Percentiles rank a stretch among this genome's conserved stretches.
phyloP scores from a whole-genome alignment of 352 stramenopile genomes.

The Elongisporangium anandrum region DNA sequence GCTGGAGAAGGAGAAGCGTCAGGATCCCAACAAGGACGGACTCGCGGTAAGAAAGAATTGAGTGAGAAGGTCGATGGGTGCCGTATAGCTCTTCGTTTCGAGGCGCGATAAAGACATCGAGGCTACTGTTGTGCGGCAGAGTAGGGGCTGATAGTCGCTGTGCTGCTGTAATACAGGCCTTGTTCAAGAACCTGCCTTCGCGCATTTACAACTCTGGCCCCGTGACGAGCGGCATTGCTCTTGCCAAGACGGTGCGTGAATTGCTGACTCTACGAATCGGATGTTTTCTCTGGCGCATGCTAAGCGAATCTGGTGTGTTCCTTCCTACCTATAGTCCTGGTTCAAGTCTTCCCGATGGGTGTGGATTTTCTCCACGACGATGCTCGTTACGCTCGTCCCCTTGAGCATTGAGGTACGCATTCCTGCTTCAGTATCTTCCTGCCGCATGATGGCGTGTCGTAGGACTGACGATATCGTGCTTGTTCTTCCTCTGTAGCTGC shows the following conservation, averaged over 20 bases:
- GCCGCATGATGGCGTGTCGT: too few species aligned
- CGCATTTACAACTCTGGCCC: constrained; percentile 60
- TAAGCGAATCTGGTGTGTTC: constrained; percentile 6
- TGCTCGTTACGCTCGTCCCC: constrained; percentile 81
- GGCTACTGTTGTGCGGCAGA: neutral
- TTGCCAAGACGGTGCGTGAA: constrained; percentile 37
- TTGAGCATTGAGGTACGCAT: constrained; percentile 76
- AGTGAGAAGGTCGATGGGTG: neutral
- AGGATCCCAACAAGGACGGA: constrained; percentile 50
- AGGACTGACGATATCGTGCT: neutral
- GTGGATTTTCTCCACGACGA: constrained; percentile 79
- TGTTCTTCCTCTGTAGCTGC: constrained; percentile 30
- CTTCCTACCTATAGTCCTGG: constrained; percentile 27
- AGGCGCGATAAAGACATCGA: neutral
- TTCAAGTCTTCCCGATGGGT: constrained; percentile 62
- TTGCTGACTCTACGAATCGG: neutral
- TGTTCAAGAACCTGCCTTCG: constrained; percentile 68
- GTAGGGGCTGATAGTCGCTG: neutral
- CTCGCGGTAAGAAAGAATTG: constrained; percentile 32
- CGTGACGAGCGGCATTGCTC: constrained; percentile 56
- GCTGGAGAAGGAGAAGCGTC: constrained; percentile 82
- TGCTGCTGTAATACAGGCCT: constrained; percentile 28
- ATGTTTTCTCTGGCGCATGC: constrained; percentile 1
- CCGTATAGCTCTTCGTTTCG: neutral
- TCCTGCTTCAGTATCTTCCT: too few species aligned